phyloP scores from a whole-genome alignment of 352 stramenopile species.

The Pythium utonaiense region DNA sequence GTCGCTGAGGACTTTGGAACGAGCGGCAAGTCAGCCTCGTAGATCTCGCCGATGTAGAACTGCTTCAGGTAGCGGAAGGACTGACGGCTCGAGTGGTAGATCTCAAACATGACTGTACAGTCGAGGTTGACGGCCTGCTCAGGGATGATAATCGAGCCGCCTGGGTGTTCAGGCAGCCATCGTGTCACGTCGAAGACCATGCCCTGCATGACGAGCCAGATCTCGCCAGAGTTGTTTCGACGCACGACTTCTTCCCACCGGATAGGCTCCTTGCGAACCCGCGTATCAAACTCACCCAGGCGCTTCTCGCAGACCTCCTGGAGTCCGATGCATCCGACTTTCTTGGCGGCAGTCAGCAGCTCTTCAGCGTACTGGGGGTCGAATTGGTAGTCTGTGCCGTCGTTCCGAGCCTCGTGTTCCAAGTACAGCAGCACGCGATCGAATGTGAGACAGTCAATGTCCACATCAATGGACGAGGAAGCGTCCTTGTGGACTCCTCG shows the following conservation, averaged over 20 bases:
- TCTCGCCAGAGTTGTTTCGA: slow-evolving; percentile 68
- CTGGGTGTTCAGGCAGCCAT: slow-evolving; percentile 86
- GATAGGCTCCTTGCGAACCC: slow-evolving; percentile 77
- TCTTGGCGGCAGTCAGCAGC: slow-evolving; percentile 62
- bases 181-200: slow-evolving; percentile 89
- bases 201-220: slow-evolving; percentile 85
- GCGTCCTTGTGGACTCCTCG: slow-evolving; percentile 70
- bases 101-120: slow-evolving; percentile 89
- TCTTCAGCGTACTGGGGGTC: slow-evolving; percentile 74
- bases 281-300: slow-evolving; percentile 77
- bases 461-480: slow-evolving; percentile 54
- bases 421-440: slow-evolving; percentile 88
- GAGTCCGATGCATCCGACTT: slow-evolving; percentile 64
- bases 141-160: slow-evolving; percentile 79
- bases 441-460: slow-evolving; percentile 87
- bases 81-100: slow-evolving; percentile 89
- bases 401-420: slow-evolving; percentile 72
- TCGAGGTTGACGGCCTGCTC: slow-evolving; percentile 87
- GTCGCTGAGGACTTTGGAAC: slow-evolving; percentile 49
- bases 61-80: slow-evolving; percentile 90
- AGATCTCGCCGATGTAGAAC: slow-evolving; percentile 89
- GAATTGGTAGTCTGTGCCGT: slow-evolving; percentile 70
- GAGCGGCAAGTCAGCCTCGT: slow-evolving; percentile 44
- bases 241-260: slow-evolving; percentile 75
- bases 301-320: slow-evolving; percentile 73